Evolutionary conservation across 441 rosid species (phyloP), one percentile per base, ranked within the genome.

Genomic region (Lepidium campestre): DNA sequence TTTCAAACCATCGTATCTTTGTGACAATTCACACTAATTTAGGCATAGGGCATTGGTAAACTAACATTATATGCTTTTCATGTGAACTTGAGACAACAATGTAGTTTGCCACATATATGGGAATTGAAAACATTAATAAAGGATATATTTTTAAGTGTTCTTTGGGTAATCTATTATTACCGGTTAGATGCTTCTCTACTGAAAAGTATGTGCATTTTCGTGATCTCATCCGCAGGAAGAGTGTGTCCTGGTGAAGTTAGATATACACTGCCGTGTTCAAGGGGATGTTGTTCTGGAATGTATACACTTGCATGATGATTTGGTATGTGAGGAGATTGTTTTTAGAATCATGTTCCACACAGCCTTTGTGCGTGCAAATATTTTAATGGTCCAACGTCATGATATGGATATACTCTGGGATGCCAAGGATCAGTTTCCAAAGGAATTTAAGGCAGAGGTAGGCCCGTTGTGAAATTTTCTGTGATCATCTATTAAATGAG

Each of bases 221-320:
- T 77, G 18, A 31, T 76, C 61, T 78, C 42, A 65, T 68, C 57
- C 78, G 72, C 89, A 93, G 98, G 88, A 83, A 57, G 98, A 93
- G 64, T 80, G 94, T 67, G 32, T 75, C 65, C 79, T 83, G 73
- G 90, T 87, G 65, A 87, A 90, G 78, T 77, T 88, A 71, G 93
- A 90, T 77, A 74, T 93, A 46, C 84, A 80, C 58, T 90, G 92
- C 72, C 93, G 78, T 57, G 81, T 93, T 62, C 97, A 87, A 79
- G 97, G 98, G 65, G 98, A 93, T 75, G 85, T 93, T 58, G 97
- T 90, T 79, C 76, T 93, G 41, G 98, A 93, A 85, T 93, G 96
- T 72, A 59, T 86, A 79, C 89, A 90, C 75, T 84, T 87, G 79
- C 85, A 83, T 47, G 94, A 86, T 42, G 90, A 87, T 72, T 72